These are phyloP conservation scores for Corymbia calophylla DNA, from an alignment of 441 rosid species.

Conservation along the genomic window DNA sequence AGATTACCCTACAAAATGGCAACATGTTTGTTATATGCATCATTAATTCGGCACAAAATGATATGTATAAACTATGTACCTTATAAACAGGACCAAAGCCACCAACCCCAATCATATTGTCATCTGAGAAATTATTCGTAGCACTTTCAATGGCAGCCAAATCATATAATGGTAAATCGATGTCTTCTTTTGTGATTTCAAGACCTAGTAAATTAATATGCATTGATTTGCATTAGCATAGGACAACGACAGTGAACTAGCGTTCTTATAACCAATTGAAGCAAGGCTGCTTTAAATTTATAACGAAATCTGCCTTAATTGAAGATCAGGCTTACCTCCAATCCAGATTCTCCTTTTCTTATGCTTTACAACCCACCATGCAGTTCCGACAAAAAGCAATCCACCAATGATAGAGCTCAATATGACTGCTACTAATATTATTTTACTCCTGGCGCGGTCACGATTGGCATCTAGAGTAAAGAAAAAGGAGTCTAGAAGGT, in stretches of 20 bases:
- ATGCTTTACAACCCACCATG: background rate
- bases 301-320: background rate
- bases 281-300: background rate
- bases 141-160: background rate
- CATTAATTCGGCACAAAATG: too few species aligned
- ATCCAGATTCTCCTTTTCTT: background rate
- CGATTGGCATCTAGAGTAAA: background rate
- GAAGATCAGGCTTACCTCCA: background rate
- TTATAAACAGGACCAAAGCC: background rate
- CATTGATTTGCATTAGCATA: background rate
- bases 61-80: background rate
- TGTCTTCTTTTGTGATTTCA: background rate
- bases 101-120: background rate
- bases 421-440: background rate
- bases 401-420: background rate
- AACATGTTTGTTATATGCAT: too few species aligned
- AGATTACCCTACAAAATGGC: too few species aligned
- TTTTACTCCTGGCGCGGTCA: background rate
- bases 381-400: background rate
- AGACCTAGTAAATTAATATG: background rate
- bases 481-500: background rate
- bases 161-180: background rate
- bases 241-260: background rate
- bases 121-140: background rate
- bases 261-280: background rate